phyloP scores from a whole-genome alignment of 192 early-diverging fungal genomes.

The Coemansia sp. region DNA sequence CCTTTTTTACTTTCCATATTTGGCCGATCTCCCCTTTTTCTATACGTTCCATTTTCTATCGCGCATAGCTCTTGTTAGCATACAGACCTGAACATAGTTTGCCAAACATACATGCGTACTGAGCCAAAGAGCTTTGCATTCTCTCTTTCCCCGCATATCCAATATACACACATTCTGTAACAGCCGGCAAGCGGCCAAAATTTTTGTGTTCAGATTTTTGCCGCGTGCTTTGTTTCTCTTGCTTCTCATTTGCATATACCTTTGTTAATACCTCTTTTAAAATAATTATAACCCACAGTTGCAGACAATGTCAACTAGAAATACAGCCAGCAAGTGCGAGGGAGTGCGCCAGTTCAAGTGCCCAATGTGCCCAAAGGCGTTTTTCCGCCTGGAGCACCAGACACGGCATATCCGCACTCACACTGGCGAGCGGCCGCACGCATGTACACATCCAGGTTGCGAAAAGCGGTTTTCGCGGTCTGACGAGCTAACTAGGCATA shows the following conservation, averaged over 20 bases:
- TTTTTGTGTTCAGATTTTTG: background rate
- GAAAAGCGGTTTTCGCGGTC: slow-evolving; percentile 77
- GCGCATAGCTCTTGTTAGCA: background rate
- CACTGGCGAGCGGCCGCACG: slow-evolving; percentile 83
- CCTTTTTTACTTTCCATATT: slow-evolving; percentile 16
- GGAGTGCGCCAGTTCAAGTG: slow-evolving; percentile 66
- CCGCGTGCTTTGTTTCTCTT: slow-evolving; percentile 6
- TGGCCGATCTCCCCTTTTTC: slow-evolving; percentile 11
- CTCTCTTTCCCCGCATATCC: slow-evolving; percentile 11
- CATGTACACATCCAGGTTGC: slow-evolving; percentile 76
- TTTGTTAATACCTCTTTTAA: background rate
- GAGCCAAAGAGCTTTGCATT: slow-evolving; percentile 2
- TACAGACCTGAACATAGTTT: background rate
- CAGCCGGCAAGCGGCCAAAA: background rate
- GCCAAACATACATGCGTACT: slow-evolving; percentile 12
- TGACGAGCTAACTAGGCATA: slow-evolving; percentile 78
- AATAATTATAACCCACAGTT: background rate
- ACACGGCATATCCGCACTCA: slow-evolving; percentile 81
- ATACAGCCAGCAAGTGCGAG: slow-evolving; percentile 42
- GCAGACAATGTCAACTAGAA: slow-evolving; percentile 39
- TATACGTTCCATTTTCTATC: slow-evolving; percentile 1
- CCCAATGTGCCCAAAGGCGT: slow-evolving; percentile 70
- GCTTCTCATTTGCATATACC: background rate
- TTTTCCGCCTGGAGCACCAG: slow-evolving; percentile 77
- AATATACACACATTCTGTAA: background rate